Percentiles rank a stretch among this genome's conserved stretches.
Evolutionary conservation across 2,329 filamentous ascomycete species (phyloP).

Genomic region (Blastomyces parvus): DNA sequence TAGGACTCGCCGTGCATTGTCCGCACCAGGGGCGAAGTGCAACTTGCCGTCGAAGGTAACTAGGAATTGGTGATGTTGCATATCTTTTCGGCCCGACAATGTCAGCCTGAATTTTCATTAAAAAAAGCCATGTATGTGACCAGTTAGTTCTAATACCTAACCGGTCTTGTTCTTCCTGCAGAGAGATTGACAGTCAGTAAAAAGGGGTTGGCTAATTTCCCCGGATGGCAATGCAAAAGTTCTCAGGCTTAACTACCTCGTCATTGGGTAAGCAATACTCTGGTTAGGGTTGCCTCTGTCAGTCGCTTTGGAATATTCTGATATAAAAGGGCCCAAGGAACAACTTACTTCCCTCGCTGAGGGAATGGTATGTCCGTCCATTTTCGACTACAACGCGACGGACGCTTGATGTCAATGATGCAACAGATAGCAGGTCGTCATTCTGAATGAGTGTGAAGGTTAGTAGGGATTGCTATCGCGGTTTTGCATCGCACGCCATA

Average conservation of each 20-base stretch:
- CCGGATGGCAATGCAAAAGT: background rate
- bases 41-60: constrained; percentile 23
- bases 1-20: constrained; percentile 19
- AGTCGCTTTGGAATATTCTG: background rate
- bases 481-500: background rate
- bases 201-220: no score
- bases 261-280: constrained; percentile 15
- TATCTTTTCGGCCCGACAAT: constrained; percentile 2
- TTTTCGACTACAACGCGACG: constrained; percentile 13
- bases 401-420: background rate
- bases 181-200: background rate
- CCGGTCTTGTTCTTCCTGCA: background rate
- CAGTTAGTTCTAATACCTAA: background rate
- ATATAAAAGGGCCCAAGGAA: background rate
- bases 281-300: background rate
- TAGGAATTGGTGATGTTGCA: constrained; percentile 23
- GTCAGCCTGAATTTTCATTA: background rate
- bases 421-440: background rate
- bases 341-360: constrained; percentile 12
- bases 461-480: background rate
- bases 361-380: constrained; percentile 22
- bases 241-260: constrained; percentile 9
- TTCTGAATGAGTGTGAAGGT: background rate
- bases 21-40: constrained; percentile 22
- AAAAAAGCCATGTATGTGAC: background rate